A percentile compares a stretch with the other conserved stretches of the same genome.
These are phyloP conservation scores for Luffa acutangula DNA, from an alignment of 306 rosid genomes.

Conservation along the genomic window DNA sequence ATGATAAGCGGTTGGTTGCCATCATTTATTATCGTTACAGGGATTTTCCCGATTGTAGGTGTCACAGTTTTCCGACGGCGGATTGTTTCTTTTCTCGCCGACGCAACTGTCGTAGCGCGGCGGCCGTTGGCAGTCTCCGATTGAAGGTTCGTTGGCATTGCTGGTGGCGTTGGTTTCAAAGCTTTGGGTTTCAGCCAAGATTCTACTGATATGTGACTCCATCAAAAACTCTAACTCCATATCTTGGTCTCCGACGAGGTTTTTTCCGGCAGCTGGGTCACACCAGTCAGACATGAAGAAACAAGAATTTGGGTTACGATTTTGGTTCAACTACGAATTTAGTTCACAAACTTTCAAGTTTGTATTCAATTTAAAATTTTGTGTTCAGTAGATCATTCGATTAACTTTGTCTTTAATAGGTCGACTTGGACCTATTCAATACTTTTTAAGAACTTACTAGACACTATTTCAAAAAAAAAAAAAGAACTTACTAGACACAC, in stretches of 20 bases:
- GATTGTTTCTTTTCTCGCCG: neutral
- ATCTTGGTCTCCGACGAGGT: neutral
- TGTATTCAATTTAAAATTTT: too few relatives aligned
- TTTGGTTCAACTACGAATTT: too few relatives aligned
- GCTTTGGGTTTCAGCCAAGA: neutral
- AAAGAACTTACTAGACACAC: too few relatives aligned
- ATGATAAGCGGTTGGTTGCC: too few relatives aligned
- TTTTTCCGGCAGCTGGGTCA: neutral
- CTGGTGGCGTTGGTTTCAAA: neutral
- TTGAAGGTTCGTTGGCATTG: neutral
- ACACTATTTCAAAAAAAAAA: too few relatives aligned
- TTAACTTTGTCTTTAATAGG: too few relatives aligned
- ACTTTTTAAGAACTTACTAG: too few relatives aligned
- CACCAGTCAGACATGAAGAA: too few relatives aligned
- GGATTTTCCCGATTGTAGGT: neutral
- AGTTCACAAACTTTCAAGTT: too few relatives aligned
- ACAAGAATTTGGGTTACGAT: too few relatives aligned
- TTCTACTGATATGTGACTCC: neutral
- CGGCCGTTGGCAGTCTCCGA: neutral
- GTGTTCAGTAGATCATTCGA: too few relatives aligned
- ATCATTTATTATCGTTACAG: neutral
- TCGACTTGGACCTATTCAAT: too few relatives aligned
- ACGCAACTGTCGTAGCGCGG: slow-evolving; percentile 11
- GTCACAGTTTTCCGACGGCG: neutral
- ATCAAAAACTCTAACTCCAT: neutral